Base-by-base conservation (phyloP, 2,329 filamentous ascomycete species). In the Cladosporium sp. region DNA sequence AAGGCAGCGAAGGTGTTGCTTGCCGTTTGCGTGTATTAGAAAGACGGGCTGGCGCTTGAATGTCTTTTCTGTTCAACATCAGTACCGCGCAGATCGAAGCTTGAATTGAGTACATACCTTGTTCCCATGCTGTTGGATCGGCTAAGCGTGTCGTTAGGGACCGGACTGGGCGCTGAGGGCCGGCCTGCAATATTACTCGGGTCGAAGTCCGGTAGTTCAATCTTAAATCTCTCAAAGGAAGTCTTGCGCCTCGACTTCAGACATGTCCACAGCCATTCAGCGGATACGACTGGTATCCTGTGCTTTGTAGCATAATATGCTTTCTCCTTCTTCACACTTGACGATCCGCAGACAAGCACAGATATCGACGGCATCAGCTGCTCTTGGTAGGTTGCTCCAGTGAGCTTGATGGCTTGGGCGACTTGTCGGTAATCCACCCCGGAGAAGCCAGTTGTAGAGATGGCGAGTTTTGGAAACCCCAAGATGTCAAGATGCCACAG, bases 381-480 rank as follows among this genome's bases (percentile, higher is more conserved):
- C 67, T 95, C 89, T 37, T 88, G 82, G 67, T 95, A 96, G 10
- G 72, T 82, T 9, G 86, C 93, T 7, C 93, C 82, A 77, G 72
- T 64, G 35, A 95, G 79, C 35, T 77, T 77, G 22, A 95, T 78
- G 2, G 86, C 77, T 68, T 89, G 90, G 18, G 86, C 85, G 32
- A 95, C 77, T 68, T 97, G 93, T 59, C 92, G 78, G 9, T 95
- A 77, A 62, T 96, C 89, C 51, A 95, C 85, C 7, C 88, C 87
- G 9, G 79, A 80, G 66, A 97, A 95, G 5, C 86, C 87, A 2
- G 90, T 89, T 7, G 55, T 60, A 7, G 58, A 57, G 52, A 97
- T 79, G 9, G 77, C 80, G 57, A 96, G 71, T n/a, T 72, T 74
- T 9, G 79, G 70, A 62, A 95, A 92, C 1, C 80, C 87, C 11